A percentile compares a stretch with the other conserved stretches of the same genome.
Conservation (phyloP, 2,329 filamentous ascomycete species). For the Fusarium ambrosium region DNA sequence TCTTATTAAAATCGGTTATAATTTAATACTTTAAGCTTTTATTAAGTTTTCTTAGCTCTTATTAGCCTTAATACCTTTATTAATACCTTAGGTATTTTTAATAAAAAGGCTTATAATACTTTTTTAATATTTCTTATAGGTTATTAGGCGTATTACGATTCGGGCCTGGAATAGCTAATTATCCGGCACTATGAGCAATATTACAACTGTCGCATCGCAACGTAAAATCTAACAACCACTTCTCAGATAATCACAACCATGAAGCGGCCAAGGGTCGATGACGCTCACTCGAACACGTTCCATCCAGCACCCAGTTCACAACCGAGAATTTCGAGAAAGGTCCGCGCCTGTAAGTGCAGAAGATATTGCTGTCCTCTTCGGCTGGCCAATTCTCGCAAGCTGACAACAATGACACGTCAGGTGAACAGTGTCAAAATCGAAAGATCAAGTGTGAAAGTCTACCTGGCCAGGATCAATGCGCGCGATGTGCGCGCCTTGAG, state of each 20-base stretch:
- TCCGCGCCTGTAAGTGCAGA: not conserved
- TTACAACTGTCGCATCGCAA: not conserved
- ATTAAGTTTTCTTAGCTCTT: no score
- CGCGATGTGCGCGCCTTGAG: not conserved
- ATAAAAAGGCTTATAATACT: no score
- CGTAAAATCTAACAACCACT: not conserved
- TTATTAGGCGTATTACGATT: not conserved
- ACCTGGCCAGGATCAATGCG: not conserved
- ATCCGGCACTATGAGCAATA: not conserved
- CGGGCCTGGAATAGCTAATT: not conserved
- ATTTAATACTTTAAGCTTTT: no score
- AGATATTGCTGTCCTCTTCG: not conserved
- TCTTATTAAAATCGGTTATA: no score
- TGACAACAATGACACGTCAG: not conserved
- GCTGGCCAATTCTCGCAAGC: not conserved
- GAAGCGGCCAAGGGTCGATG: not conserved
- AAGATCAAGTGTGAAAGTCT: not conserved
- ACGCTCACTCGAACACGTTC: not conserved
- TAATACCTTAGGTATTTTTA: no score
- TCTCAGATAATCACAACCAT: not conserved
- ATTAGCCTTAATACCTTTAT: no score
- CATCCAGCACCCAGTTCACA: not conserved
- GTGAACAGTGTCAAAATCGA: not conserved
- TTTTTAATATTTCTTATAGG: no score
- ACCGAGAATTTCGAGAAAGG: not conserved